Evolutionary conservation across 768 basidiomycete genomes (phyloP).

Genomic region (Piloderma croceum): DNA sequence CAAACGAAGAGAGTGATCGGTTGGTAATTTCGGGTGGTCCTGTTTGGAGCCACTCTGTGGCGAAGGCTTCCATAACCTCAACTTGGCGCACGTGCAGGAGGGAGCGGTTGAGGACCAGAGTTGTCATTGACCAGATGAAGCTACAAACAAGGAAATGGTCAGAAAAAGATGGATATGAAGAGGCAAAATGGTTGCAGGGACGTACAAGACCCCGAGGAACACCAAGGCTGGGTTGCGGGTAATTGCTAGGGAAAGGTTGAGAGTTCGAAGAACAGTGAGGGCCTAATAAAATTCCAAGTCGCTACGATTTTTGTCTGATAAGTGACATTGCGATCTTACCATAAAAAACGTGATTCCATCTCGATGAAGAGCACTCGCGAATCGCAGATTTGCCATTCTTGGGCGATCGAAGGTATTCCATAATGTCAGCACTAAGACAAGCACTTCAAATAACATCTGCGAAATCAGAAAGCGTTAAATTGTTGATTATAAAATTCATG

Average conservation of each 20-base stretch:
- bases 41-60: too few relatives aligned
- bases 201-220: slow-evolving; percentile 26
- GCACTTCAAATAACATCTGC: slow-evolving; percentile 31
- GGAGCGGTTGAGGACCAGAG: slow-evolving; percentile 28
- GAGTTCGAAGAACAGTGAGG: slow-evolving; percentile 19
- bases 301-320: too few relatives aligned
- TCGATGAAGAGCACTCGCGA: slow-evolving; percentile 25
- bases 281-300: slow-evolving; percentile 13
- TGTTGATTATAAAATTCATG: too few relatives aligned
- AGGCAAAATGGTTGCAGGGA: too few relatives aligned
- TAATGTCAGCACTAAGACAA: slow-evolving; percentile 25
- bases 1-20: too few relatives aligned
- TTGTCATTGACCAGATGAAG: slow-evolving; percentile 31
- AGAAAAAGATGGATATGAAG: too few relatives aligned
- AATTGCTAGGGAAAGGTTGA: slow-evolving; percentile 23
- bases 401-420: slow-evolving; percentile 34
- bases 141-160: slow-evolving; percentile 11
- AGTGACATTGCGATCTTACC: slow-evolving; percentile 16
- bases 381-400: slow-evolving; percentile 17
- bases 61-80: slow-evolving; percentile 10
- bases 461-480: neutral
- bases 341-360: slow-evolving; percentile 33
- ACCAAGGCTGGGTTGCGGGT: slow-evolving; percentile 21
- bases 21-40: too few relatives aligned
- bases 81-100: slow-evolving; percentile 23